Conservation (phyloP, 495 filamentous ascomycete genomes). For the Trichoderma parareesei region DNA sequence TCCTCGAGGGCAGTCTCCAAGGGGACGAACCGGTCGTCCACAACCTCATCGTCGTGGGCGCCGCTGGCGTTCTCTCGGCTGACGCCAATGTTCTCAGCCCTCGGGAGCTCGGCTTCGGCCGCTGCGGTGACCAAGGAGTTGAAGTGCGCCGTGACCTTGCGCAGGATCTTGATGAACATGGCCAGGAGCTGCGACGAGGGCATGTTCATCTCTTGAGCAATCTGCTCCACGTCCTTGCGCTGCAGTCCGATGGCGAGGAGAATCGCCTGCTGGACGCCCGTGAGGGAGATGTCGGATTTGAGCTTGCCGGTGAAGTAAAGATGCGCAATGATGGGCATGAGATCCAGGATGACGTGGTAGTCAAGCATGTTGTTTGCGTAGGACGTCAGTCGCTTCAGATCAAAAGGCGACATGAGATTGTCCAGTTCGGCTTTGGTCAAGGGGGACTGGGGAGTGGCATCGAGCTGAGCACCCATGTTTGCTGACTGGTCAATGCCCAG, state of each 20-base stretch:
- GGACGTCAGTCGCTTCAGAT: constrained; percentile 86
- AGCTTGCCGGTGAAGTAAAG: constrained; percentile 78
- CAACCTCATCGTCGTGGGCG: constrained; percentile 51
- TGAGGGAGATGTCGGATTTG: constrained; percentile 38
- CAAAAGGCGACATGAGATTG: constrained; percentile 71
- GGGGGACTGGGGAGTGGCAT: constrained; percentile 31
- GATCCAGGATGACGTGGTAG: constrained; percentile 93
- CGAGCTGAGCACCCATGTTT: constrained; percentile 58
- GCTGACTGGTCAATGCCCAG: constrained; percentile 86
- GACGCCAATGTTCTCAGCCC: constrained; percentile 44
- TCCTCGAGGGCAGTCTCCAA: constrained; percentile 69
- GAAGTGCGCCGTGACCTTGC: constrained; percentile 76
- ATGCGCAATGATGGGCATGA: constrained; percentile 71
- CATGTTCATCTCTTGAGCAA: constrained; percentile 73
- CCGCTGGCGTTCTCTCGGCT: constrained; percentile 44
- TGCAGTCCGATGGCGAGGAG: constrained; percentile 85
- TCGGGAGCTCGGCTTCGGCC: constrained; percentile 62
- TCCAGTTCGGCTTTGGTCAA: constrained; percentile 70
- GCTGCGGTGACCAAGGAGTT: constrained; percentile 64
- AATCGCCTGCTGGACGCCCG: constrained; percentile 73
- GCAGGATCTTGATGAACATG: constrained; percentile 93
- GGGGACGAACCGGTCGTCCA: constrained; percentile 56
- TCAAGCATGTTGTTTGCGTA: constrained; percentile 96
- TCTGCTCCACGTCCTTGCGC: constrained; percentile 69
- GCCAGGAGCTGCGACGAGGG: constrained; percentile 71